Conservation (phyloP, 768 basidiomycete genomes). For the Lentinula lateritia region DNA sequence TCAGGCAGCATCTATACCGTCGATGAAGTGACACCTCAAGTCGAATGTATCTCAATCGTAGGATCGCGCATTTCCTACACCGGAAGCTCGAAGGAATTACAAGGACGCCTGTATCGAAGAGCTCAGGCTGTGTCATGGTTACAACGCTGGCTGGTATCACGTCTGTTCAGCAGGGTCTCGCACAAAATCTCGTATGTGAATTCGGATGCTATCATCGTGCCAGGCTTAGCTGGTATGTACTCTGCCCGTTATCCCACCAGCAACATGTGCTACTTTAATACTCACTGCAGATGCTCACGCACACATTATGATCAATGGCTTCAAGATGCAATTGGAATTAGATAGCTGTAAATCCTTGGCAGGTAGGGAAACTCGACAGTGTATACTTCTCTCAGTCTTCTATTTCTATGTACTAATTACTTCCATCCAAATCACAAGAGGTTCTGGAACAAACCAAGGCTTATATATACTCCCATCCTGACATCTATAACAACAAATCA, state of each 20-base stretch:
- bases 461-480: constrained; percentile 55
- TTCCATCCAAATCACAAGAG: constrained; percentile 32
- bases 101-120: not conserved
- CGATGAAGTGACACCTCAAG: constrained; percentile 41
- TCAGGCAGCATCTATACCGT: constrained; percentile 64
- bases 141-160: not conserved
- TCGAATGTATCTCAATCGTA: constrained; percentile 57
- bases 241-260: not conserved
- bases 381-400: no score
- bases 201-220: constrained; percentile 49
- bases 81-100: constrained; percentile 28
- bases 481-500: constrained; percentile 43
- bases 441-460: constrained; percentile 54
- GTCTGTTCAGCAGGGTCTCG: constrained; percentile 8
- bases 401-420: not conserved
- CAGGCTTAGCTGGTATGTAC: constrained; percentile 62
- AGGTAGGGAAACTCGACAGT: constrained; percentile 31
- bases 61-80: constrained; percentile 39
- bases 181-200: constrained; percentile 10
- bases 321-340: constrained; percentile 60
- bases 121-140: no score
- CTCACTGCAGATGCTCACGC: constrained; percentile 64
- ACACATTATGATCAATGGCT: constrained; percentile 72
- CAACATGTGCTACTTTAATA: not conserved
- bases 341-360: constrained; percentile 50